phyloP scores from a whole-genome alignment of 225 moss, liverwort and hornwort genomes.

The Pleurozium schreberi region DNA sequence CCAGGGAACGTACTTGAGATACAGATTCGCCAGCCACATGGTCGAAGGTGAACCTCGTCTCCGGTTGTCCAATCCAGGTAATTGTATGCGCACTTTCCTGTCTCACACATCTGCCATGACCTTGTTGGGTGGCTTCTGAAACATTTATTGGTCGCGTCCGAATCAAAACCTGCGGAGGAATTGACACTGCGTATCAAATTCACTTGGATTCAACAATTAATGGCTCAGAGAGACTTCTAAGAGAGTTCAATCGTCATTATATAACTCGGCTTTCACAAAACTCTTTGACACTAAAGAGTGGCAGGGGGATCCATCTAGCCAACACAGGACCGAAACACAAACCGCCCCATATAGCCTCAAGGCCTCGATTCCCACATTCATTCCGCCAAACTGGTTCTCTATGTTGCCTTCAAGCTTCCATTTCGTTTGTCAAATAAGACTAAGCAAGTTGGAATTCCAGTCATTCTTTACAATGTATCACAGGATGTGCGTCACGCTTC shows the following conservation, averaged over 20 bases:
- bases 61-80: slow-evolving; percentile 68
- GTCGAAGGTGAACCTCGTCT: neutral
- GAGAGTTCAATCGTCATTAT: neutral
- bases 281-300: neutral
- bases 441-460: neutral
- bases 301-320: neutral
- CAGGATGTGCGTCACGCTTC: neutral
- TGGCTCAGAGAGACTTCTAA: neutral
- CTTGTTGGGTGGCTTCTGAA: slow-evolving; percentile 58
- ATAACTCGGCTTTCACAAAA: neutral
- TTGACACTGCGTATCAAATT: neutral
- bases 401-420: neutral
- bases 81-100: slow-evolving; percentile 80
- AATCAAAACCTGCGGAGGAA: slow-evolving; percentile 59
- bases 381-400: neutral
- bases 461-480: neutral
- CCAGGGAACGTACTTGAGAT: slow-evolving; percentile 52
- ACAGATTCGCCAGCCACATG: slow-evolving; percentile 43
- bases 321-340: neutral
- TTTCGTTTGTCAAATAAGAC: neutral
- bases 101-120: slow-evolving; percentile 54
- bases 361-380: neutral
- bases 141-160: slow-evolving; percentile 67
- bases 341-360: neutral
- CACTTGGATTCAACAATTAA: neutral